Base-by-base conservation (phyloP, 2,329 filamentous ascomycete species). In the Trichoderma sp. region DNA sequence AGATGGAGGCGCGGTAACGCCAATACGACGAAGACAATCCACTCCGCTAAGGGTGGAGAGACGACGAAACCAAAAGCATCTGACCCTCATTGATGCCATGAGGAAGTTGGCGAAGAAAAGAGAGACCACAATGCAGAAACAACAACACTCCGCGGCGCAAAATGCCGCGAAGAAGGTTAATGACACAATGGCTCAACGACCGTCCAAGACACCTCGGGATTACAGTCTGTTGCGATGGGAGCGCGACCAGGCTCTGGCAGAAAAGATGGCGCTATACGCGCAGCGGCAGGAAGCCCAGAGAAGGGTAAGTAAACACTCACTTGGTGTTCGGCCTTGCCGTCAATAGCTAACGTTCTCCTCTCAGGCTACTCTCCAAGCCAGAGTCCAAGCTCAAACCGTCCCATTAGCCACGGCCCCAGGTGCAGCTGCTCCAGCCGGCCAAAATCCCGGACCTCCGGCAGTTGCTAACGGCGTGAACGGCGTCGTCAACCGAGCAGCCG, bases 61-160 rank as follows among this genome's bases (percentile, higher is more conserved):
- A 70, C 88, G 94, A 67, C 89, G 92, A 71, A 92, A 93, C 71
- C 92, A 93, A 70, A 92, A 93, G 75, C 92, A 97, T 75, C 83
- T 98, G 67, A 92, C 91, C 54, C 85, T 98, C 74, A 90, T 99
- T 72, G 94, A 98, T 79, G 92, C 92, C 3, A 97, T 98, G 92
- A 88, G 94, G 50, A 99, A 98, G 77, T 79, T 97, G 57, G 94
- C 94, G 1, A 96, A 97, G 83, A 98, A 97, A 80, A 88, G 94
- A 29, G 95, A 99, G 80, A 91, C 91, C 12, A 86, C 88, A 29
- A 82, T 89, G 32, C 93, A 95, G 76, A 98, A 98, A 81, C 92
- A 95, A 76, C 91, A 94, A 75, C 93, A 97, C 76, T 92, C 97
- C 74, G 86, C 88, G 69, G 87, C 90, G 12, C 87, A 87, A 70